A percentile compares a stretch with the other conserved stretches of the same genome.
Conservation (phyloP, 2,329 filamentous ascomycete genomes). For the Volutella citrinella region DNA sequence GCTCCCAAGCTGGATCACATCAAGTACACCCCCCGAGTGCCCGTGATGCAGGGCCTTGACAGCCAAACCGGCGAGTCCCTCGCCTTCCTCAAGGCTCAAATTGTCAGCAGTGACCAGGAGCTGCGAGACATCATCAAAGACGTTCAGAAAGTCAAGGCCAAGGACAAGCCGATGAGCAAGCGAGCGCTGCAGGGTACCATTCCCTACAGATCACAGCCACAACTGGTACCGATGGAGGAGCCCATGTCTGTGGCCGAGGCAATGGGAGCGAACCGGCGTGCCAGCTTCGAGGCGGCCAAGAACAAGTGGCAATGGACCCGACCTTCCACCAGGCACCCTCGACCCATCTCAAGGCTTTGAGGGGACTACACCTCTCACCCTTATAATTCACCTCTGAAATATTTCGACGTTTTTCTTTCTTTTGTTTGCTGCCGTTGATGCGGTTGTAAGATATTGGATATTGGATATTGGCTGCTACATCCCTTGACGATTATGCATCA, state of each 20-base stretch:
- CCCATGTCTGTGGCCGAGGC: slow-evolving; percentile 35
- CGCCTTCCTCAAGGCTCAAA: slow-evolving; percentile 79
- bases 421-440: slow-evolving; percentile 3
- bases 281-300: slow-evolving; percentile 19
- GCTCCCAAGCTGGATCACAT: slow-evolving; percentile 61
- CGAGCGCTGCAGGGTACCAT: slow-evolving; percentile 28
- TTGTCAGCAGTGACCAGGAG: slow-evolving; percentile 70
- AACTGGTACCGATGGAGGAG: slow-evolving; percentile 33
- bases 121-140: slow-evolving; percentile 69
- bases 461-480: too few relatives aligned
- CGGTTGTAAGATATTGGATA: slow-evolving; percentile 2
- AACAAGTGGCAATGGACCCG: slow-evolving; percentile 24
- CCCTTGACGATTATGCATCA: slow-evolving; percentile 3
- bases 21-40: slow-evolving; percentile 65
- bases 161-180: slow-evolving; percentile 23
- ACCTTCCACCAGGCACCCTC: slow-evolving; percentile 18
- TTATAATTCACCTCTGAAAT: background rate
- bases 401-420: slow-evolving; percentile 9
- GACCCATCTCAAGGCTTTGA: slow-evolving; percentile 13
- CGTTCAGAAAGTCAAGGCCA: slow-evolving; percentile 38
- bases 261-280: slow-evolving; percentile 19
- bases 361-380: too few relatives aligned
- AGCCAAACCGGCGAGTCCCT: slow-evolving; percentile 44
- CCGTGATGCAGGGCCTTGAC: slow-evolving; percentile 75
- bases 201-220: slow-evolving; percentile 35